phyloP scores from a whole-genome alignment of 2,329 filamentous ascomycete species.

The Pestalotiopsis sp. region DNA sequence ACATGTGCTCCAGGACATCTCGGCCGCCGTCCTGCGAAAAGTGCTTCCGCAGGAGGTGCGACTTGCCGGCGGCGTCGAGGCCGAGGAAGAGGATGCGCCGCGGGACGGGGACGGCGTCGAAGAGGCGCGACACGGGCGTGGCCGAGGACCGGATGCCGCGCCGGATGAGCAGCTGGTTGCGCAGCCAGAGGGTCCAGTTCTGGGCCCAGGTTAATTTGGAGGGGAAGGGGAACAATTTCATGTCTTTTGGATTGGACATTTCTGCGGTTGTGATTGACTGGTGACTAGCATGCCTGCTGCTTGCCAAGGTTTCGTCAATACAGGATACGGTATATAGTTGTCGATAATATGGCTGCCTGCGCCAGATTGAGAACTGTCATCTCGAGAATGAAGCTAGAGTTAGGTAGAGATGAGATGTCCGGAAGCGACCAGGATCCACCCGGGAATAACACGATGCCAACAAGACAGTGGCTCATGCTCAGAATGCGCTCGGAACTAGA shows the following conservation, averaged over 20 bases:
- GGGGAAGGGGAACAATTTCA: background rate
- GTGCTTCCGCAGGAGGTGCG: background rate
- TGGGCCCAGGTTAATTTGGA: background rate
- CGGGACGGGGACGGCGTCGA: background rate
- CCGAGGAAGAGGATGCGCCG: background rate
- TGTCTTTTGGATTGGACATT: background rate
- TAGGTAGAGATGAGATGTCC: background rate
- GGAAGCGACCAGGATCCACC: background rate
- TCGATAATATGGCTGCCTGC: background rate
- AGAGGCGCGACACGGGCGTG: background rate
- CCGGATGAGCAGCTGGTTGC: constrained; percentile 1
- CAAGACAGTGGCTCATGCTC: background rate
- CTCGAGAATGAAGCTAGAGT: constrained; percentile 10
- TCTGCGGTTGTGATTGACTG: background rate
- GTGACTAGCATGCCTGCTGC: background rate
- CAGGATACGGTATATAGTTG: too few species aligned
- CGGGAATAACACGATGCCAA: background rate
- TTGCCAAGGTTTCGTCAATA: too few species aligned
- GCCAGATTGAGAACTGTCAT: background rate
- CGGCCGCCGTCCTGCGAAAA: background rate
- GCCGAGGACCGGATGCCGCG: background rate
- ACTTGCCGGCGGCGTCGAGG: background rate
- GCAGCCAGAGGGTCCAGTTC: background rate
- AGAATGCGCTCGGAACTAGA: background rate
- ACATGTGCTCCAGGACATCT: background rate